These are phyloP conservation scores for Gentiana macrophylla DNA, from an alignment of 257 asterid species.

Conservation along the genomic window DNA sequence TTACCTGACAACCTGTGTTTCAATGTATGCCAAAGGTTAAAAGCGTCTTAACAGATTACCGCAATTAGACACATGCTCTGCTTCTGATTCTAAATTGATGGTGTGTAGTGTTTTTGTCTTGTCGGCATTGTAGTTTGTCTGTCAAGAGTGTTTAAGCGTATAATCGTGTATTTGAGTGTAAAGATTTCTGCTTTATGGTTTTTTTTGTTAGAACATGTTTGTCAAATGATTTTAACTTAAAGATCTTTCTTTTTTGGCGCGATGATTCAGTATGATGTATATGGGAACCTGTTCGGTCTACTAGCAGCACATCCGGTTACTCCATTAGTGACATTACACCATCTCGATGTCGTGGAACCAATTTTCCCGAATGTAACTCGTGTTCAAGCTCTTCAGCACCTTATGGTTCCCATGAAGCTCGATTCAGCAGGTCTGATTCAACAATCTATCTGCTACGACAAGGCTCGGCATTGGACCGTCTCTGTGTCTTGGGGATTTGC, in stretches of 20 bases:
- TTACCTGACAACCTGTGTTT: no score
- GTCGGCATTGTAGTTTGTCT: no score
- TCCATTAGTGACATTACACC: conserved; percentile 71
- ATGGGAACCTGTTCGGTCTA: conserved; percentile 64
- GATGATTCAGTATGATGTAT: conserved; percentile 49
- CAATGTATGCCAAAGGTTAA: no score
- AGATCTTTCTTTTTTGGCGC: conserved; percentile 7
- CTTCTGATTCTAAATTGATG: no score
- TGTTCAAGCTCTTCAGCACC: conserved; percentile 42
- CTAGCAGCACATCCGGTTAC: conserved; percentile 62
- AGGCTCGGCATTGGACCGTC: conserved; percentile 35
- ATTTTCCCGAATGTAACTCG: conserved; percentile 60
- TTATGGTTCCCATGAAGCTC: conserved; percentile 41
- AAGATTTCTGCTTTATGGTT: no score
- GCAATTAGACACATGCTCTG: no score
- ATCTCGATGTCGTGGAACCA: conserved; percentile 75
- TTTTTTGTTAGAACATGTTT: no score
- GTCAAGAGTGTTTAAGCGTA: no score
- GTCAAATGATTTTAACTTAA: conserved; percentile 12
- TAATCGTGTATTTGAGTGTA: no score
- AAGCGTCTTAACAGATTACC: no score
- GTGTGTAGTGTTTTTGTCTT: no score
- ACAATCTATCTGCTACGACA: conserved; percentile 78
- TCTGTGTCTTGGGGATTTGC: conserved; percentile 87
- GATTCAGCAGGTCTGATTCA: conserved; percentile 73